Conservation (phyloP, 305 asterid species). For the Solanum hybrid region DNA sequence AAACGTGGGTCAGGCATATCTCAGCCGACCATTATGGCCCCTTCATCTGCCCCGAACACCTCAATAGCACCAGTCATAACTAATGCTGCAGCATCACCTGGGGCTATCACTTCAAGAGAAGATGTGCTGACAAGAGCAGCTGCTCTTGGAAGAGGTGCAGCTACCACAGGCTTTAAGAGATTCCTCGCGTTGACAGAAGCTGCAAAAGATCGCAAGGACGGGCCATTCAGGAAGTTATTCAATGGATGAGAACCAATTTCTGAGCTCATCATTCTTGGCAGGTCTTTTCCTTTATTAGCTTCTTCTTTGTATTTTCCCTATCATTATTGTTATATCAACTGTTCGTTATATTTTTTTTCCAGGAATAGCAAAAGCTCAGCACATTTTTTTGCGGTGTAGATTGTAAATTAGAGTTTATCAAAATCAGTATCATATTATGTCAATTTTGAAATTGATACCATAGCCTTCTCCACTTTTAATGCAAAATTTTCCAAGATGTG, state of each 20-base stretch:
- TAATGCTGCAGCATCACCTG: conserved; percentile 36
- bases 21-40: conserved; percentile 40
- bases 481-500: background rate
- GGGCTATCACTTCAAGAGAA: conserved; percentile 62
- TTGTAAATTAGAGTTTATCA: conserved; percentile 2
- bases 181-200: conserved; percentile 89
- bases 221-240: conserved; percentile 86
- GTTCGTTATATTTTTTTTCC: background rate
- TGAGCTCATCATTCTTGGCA: background rate
- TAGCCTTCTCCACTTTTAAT: background rate
- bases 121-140: conserved; percentile 94
- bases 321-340: background rate
- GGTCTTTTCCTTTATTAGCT: background rate
- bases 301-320: background rate
- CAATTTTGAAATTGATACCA: background rate
- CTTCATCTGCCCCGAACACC: conserved; percentile 27
- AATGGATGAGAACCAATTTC: conserved; percentile 28
- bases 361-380: background rate
- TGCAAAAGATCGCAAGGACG: conserved; percentile 89
- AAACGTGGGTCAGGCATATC: conserved; percentile 66
- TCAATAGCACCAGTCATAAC: conserved; percentile 20
- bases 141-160: conserved; percentile 95
- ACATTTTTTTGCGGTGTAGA: background rate
- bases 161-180: conserved; percentile 84
- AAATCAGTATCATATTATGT: background rate